Conservation (phyloP, 306 rosid species). For the Malus fusca region DNA sequence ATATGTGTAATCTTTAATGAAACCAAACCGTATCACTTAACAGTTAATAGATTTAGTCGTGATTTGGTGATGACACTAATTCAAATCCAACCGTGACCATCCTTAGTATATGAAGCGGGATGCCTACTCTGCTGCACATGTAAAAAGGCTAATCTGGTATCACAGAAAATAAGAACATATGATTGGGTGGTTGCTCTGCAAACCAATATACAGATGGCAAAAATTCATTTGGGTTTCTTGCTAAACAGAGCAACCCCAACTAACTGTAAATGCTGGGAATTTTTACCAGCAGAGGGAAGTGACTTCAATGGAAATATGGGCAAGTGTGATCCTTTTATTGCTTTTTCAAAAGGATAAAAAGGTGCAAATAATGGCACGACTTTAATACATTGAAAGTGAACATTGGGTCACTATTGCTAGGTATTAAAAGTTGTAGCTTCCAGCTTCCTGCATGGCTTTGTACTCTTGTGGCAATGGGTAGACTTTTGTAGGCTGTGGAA, state of each 20-base stretch:
- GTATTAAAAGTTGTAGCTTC: not conserved
- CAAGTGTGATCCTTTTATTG: not conserved
- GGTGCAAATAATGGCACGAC: not conserved
- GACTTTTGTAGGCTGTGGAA: not conserved
- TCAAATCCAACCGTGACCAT: not conserved
- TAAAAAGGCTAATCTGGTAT: not conserved
- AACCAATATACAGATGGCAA: not conserved
- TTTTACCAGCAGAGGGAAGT: not conserved
- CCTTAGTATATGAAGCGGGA: no score
- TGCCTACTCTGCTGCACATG: not conserved
- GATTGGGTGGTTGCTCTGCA: not conserved
- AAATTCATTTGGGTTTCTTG: not conserved
- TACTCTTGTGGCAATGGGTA: not conserved
- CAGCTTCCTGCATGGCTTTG: no score
- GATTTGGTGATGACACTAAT: not conserved
- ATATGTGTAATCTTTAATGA: no score
- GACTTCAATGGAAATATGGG: not conserved
- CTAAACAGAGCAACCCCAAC: conserved; percentile 6
- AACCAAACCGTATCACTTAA: no score
- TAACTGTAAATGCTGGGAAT: conserved; percentile 5
- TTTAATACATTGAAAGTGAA: conserved; percentile 7
- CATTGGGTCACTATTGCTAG: not conserved
- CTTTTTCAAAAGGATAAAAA: not conserved
- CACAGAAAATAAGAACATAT: not conserved
- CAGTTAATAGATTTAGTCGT: no score